Conservation (phyloP, 371 early-diverging fungal genomes). For the Coemansia sp. region DNA sequence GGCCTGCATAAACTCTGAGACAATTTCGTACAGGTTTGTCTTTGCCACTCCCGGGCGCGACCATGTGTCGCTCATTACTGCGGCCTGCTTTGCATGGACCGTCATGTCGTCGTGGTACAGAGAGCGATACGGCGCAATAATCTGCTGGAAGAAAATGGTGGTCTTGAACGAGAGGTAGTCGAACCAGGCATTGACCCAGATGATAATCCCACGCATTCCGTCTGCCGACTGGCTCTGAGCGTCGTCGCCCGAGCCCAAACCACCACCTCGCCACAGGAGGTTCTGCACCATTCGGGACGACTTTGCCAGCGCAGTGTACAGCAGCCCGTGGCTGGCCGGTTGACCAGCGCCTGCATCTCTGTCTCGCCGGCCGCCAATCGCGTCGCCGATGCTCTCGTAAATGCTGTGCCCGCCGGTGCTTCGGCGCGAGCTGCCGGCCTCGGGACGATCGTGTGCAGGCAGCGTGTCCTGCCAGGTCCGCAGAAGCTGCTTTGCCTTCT, state of each 20-base stretch:
- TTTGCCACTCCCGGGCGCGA: slow-evolving; percentile 24
- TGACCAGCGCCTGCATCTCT: slow-evolving; percentile 1
- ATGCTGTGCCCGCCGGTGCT: slow-evolving; percentile 10
- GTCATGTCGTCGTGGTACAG: slow-evolving; percentile 32
- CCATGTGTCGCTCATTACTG: slow-evolving; percentile 39
- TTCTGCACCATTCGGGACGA: slow-evolving; percentile 43
- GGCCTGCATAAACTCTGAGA: slow-evolving; percentile 24
- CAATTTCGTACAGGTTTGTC: slow-evolving; percentile 21
- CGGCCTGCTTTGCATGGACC: slow-evolving; percentile 13
- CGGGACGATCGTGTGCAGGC: not conserved
- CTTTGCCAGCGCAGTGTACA: slow-evolving; percentile 39
- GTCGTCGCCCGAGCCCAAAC: slow-evolving; percentile 1
- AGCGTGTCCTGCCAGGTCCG: slow-evolving; percentile 22
- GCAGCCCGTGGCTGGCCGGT: slow-evolving; percentile 16
- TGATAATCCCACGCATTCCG: slow-evolving; percentile 23
- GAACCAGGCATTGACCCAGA: slow-evolving; percentile 35
- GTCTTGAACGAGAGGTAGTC: slow-evolving; percentile 37
- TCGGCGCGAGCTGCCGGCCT: not conserved
- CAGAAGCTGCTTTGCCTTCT: slow-evolving; percentile 22
- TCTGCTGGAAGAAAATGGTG: slow-evolving; percentile 42
- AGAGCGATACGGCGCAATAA: slow-evolving; percentile 32
- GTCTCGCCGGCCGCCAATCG: slow-evolving; percentile 13
- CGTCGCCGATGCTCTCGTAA: slow-evolving; percentile 16
- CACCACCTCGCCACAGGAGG: slow-evolving; percentile 25
- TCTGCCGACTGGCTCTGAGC: slow-evolving; percentile 8